A percentile compares a stretch with the other conserved stretches of the same genome.
These are phyloP conservation scores for Reticulascus tulasneorum DNA, from an alignment of 2,329 filamentous ascomycete species.

Conservation along the genomic window DNA sequence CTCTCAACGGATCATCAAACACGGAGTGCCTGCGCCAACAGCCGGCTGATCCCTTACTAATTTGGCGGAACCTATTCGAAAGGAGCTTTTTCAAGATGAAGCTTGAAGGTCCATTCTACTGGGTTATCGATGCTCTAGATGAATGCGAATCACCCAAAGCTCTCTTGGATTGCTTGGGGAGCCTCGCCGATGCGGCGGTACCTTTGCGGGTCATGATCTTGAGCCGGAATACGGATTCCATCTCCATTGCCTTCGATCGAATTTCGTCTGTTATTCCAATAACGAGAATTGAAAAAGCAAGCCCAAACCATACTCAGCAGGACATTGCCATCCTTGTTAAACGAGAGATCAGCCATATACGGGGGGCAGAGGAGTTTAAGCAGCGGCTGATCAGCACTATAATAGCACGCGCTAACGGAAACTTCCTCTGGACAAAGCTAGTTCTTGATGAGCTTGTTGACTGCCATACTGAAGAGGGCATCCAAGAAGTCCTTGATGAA, in stretches of 20 bases:
- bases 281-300: slow-evolving; percentile 11
- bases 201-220: too few relatives aligned
- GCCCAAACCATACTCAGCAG: too few relatives aligned
- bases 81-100: slow-evolving; percentile 22
- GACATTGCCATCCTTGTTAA: too few relatives aligned
- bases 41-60: slow-evolving; percentile 16
- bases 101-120: slow-evolving; percentile 23
- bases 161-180: slow-evolving; percentile 24
- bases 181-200: too few relatives aligned
- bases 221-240: slow-evolving; percentile 13
- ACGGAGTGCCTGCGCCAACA: slow-evolving; percentile 22
- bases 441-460: slow-evolving; percentile 23
- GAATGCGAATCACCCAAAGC: slow-evolving; percentile 25
- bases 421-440: slow-evolving; percentile 29
- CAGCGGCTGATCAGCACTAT: too few relatives aligned
- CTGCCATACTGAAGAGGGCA: slow-evolving; percentile 19
- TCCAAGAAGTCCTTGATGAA: slow-evolving; percentile 19
- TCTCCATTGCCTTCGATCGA: slow-evolving; percentile 18
- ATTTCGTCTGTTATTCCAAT: slow-evolving; percentile 1
- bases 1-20: slow-evolving; percentile 18
- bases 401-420: too few relatives aligned
- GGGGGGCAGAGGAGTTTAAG: too few relatives aligned
- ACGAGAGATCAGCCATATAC: too few relatives aligned
- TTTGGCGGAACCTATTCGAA: slow-evolving; percentile 29
- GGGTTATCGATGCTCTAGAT: slow-evolving; percentile 35